These are phyloP conservation scores for Pyricularia sp. DNA, from an alignment of 2,329 filamentous ascomycete genomes.

Conservation along the genomic window DNA sequence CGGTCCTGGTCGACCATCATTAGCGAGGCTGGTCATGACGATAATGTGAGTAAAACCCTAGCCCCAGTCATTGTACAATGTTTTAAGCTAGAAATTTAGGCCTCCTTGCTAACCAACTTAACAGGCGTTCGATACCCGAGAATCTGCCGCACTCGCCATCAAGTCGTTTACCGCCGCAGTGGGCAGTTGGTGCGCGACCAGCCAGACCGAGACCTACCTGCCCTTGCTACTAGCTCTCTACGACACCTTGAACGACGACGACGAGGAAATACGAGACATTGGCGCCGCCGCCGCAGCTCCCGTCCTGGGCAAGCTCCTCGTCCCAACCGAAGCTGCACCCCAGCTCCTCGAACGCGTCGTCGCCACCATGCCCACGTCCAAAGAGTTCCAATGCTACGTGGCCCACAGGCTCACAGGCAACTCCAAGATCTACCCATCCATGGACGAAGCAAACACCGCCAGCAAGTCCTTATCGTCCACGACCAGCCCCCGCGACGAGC, in stretches of 20 bases:
- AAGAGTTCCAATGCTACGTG: constrained; percentile 26
- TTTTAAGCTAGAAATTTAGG: background rate
- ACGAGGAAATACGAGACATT: constrained; percentile 68
- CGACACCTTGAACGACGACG: constrained; percentile 74
- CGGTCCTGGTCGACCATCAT: constrained; percentile 36
- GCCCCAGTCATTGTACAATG: background rate
- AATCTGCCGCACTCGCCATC: constrained; percentile 45
- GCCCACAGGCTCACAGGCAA: constrained; percentile 27
- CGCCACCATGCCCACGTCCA: constrained; percentile 17
- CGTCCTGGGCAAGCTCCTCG: constrained; percentile 29
- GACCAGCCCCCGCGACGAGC: constrained; percentile 21
- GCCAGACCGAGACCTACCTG: constrained; percentile 26
- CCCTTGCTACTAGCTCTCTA: constrained; percentile 54
- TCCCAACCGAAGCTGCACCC: constrained; percentile 33
- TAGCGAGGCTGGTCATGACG: constrained; percentile 31
- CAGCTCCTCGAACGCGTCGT: constrained; percentile 31
- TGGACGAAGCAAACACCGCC: background rate
- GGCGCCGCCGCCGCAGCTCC: constrained; percentile 38
- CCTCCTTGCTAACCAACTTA: background rate
- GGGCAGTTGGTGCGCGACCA: constrained; percentile 12
- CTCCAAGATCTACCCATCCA: background rate
- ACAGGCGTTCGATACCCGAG: constrained; percentile 51
- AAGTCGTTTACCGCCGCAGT: constrained; percentile 29
- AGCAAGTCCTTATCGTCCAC: background rate
- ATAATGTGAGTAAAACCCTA: constrained; percentile 26